Base-by-base conservation (phyloP, 305 asterid genomes). In the Lippia alba region DNA sequence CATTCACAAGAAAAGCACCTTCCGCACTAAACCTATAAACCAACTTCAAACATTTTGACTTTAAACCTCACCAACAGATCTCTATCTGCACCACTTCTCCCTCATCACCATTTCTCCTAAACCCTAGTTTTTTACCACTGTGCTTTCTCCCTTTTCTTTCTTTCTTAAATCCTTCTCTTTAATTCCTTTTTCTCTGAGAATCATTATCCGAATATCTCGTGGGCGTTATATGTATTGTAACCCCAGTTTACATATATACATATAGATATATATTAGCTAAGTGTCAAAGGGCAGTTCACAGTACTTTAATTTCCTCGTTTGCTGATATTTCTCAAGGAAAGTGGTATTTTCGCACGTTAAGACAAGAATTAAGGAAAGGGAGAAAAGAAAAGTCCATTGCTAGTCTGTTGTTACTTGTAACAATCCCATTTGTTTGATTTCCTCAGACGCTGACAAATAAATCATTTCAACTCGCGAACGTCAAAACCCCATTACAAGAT, bases 1-100 rank as follows among this genome's bases (percentile, higher is more conserved):
- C 56, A 64, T 68, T 85, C 85, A 85, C 85, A 76, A 75, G 81
- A 83, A 78, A 81, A 32, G 64, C 66, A 33, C 73, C 45, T 19
- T 18, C 71, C 1, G 44, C 78, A 65, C 45, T 36, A 39, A 53
- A 72, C 76, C 74, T 51, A 61, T 59, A 67, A 77, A 56, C 71
- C 70, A 62, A 39, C 70, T 75, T 56, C 41, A 36, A 7, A 7
- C 0, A 36, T 36, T 39, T 18, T 15, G 19, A 1, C 32, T 6
- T 18, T 54, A 12, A 33, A 18, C 19, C 49, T 67, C 34, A 50
- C 50, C 57, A 57, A 36, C 9, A 36, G 6, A 36, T 11, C 76
- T 71, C 72, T 24, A 67, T 75, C 73, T 63, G 46, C 61, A 58
- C n/a, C n/a, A 55, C 65, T 56, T 14, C 69, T 17, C 34, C 17